Evolutionary conservation across 805 yeast genomes (phyloP).

Genomic region (Kodamaea kaohsiungensis): DNA sequence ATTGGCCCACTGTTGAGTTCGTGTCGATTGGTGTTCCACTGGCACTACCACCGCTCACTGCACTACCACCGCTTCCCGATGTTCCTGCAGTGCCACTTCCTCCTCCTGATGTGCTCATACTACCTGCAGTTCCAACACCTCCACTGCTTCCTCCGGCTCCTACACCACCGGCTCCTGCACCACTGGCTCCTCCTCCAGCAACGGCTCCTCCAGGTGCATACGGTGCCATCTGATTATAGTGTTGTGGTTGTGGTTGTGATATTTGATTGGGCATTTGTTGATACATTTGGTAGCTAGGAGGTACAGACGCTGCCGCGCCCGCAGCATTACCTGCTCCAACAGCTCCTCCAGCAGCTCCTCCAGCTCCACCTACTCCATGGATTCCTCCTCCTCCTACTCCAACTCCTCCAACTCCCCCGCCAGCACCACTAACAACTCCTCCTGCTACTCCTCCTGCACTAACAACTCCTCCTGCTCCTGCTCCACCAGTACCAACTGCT

Average conservation of each 20-base stretch:
- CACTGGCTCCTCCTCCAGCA: conserved; percentile 15
- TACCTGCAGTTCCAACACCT: background rate
- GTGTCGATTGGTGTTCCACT: conserved; percentile 12
- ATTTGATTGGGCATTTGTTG: conserved; percentile 18
- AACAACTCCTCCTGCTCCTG: background rate
- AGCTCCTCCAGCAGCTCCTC: background rate
- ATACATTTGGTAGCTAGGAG: conserved; percentile 21
- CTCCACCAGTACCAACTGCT: conserved; percentile 1
- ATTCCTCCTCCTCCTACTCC: background rate
- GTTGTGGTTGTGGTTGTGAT: conserved; percentile 15
- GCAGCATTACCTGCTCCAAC: conserved; percentile 7
- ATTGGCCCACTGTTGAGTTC: conserved; percentile 39
- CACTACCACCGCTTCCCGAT: too few species aligned
- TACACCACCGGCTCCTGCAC: conserved; percentile 8
- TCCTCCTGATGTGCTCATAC: background rate
- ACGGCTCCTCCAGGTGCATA: conserved; percentile 11
- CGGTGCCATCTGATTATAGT: conserved; percentile 16
- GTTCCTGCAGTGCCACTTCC: conserved; percentile 2
- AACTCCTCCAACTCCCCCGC: conserved; percentile 1
- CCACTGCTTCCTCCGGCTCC: conserved; percentile 1
- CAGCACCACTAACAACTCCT: background rate
- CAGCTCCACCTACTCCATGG: background rate
- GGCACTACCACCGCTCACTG: background rate
- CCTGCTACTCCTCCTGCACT: background rate
- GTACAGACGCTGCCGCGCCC: conserved; percentile 16